These are phyloP conservation scores for Abrus pulchellus DNA, from an alignment of 306 rosid genomes.

Conservation along the genomic window DNA sequence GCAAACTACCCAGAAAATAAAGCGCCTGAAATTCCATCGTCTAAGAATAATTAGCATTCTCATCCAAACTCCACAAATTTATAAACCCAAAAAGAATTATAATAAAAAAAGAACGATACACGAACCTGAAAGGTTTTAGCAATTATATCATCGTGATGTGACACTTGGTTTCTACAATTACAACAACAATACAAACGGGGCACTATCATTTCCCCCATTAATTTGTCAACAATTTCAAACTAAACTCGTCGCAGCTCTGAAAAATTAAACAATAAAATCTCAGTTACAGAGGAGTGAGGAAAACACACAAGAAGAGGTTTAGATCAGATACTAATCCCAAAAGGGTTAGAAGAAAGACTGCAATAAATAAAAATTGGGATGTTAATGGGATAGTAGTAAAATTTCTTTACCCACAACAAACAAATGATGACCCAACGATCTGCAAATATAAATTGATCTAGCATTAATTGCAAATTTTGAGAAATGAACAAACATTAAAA, in stretches of 20 bases:
- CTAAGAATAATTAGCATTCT: slow-evolving; percentile 22
- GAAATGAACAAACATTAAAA: background rate
- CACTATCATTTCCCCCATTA: slow-evolving; percentile 77
- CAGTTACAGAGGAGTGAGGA: background rate
- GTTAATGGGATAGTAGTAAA: background rate
- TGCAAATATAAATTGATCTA: slow-evolving; percentile 37
- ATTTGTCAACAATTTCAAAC: slow-evolving; percentile 40
- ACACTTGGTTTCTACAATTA: slow-evolving; percentile 83
- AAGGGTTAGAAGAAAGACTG: background rate
- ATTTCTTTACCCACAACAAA: slow-evolving; percentile 56
- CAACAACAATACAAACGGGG: slow-evolving; percentile 90
- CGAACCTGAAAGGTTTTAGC: slow-evolving; percentile 86
- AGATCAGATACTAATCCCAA: slow-evolving; percentile 30
- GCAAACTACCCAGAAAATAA: slow-evolving; percentile 11
- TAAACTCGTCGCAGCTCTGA: slow-evolving; percentile 46
- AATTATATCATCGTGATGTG: slow-evolving; percentile 86
- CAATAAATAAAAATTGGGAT: background rate
- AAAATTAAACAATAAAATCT: background rate
- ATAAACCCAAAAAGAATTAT: background rate
- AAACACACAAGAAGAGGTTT: background rate
- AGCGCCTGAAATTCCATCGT: background rate
- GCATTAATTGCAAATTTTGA: background rate
- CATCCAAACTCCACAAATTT: background rate
- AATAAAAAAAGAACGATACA: background rate
- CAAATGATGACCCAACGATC: slow-evolving; percentile 57